Conservation (phyloP, 2,329 filamentous ascomycete species). For the Chaetomium strumarium region DNA sequence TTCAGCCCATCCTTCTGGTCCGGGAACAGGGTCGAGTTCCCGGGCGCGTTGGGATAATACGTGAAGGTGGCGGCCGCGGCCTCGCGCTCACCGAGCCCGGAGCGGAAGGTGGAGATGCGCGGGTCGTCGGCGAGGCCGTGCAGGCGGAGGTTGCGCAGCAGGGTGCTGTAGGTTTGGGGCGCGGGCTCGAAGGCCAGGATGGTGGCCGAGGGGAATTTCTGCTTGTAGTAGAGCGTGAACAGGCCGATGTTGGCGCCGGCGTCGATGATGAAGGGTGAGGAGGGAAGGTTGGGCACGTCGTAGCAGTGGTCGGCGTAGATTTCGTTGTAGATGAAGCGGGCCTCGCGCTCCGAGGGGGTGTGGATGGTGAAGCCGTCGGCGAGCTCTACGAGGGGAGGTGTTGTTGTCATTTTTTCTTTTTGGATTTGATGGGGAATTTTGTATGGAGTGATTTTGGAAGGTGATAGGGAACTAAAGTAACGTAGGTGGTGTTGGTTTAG, state of each 20-base stretch:
- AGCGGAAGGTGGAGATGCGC: not conserved
- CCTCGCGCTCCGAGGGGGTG: not conserved
- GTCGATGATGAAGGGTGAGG: not conserved
- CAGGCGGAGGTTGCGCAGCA: not conserved
- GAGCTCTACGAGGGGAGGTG: not conserved
- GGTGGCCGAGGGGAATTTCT: not conserved
- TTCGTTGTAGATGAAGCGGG: not conserved
- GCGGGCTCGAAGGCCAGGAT: not conserved
- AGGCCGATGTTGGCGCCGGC: not conserved
- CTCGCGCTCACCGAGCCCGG: not conserved
- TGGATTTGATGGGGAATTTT: no score
- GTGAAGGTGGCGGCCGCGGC: not conserved
- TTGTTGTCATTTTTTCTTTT: no score
- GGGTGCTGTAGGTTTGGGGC: not conserved
- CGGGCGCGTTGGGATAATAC: not conserved
- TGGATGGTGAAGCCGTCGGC: not conserved
- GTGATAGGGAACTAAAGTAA: no score
- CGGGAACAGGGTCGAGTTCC: not conserved
- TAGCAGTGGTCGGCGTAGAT: not conserved
- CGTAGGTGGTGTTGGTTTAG: no score
- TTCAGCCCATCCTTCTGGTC: not conserved
- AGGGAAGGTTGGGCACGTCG: not conserved
- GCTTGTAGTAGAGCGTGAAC: not conserved
- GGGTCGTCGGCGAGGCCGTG: not conserved
- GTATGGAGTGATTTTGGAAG: no score